Conservation (phyloP, 345 rosid genomes). For the Salix exigua region DNA sequence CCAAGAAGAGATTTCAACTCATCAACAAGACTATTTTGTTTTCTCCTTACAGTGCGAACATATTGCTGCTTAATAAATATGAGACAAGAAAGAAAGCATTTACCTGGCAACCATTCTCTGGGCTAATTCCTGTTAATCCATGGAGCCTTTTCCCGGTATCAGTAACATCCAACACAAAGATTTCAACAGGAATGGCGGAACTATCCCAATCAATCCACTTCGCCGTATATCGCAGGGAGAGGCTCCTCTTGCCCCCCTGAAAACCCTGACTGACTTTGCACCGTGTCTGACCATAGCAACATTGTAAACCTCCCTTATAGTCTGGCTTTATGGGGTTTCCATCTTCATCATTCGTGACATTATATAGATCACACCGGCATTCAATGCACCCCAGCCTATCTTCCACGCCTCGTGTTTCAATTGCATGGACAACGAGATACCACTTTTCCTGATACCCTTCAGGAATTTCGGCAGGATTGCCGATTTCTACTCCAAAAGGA, state of each 20-base stretch:
- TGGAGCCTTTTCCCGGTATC: slow-evolving; percentile 43
- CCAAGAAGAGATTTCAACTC: background rate
- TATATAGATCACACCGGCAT: slow-evolving; percentile 69
- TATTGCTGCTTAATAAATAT: background rate
- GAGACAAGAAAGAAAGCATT: background rate
- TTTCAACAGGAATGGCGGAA: slow-evolving; percentile 51
- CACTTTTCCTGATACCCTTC: slow-evolving; percentile 65
- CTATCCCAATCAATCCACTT: slow-evolving; percentile 70
- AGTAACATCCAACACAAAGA: slow-evolving; percentile 68
- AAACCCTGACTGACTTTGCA: slow-evolving; percentile 58
- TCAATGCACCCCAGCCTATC: slow-evolving; percentile 76
- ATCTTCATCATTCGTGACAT: slow-evolving; percentile 50
- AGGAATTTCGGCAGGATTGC: slow-evolving; percentile 61
- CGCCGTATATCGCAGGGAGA: slow-evolving; percentile 61
- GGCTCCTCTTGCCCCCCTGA: slow-evolving; percentile 42
- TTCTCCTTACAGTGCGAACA: background rate
- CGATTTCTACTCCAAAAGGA: slow-evolving; percentile 75
- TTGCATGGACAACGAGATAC: slow-evolving; percentile 79
- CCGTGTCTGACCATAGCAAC: slow-evolving; percentile 66
- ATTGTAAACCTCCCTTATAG: slow-evolving; percentile 62
- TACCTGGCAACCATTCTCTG: slow-evolving; percentile 61
- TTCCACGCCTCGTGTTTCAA: slow-evolving; percentile 75
- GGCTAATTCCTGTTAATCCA: slow-evolving; percentile 34
- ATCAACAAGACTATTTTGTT: too few relatives aligned
- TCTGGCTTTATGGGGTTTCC: slow-evolving; percentile 50